Evolutionary conservation across 345 rosid species (phyloP), one percentile per base, ranked within the genome.

Genomic region (Brassica carinata): DNA sequence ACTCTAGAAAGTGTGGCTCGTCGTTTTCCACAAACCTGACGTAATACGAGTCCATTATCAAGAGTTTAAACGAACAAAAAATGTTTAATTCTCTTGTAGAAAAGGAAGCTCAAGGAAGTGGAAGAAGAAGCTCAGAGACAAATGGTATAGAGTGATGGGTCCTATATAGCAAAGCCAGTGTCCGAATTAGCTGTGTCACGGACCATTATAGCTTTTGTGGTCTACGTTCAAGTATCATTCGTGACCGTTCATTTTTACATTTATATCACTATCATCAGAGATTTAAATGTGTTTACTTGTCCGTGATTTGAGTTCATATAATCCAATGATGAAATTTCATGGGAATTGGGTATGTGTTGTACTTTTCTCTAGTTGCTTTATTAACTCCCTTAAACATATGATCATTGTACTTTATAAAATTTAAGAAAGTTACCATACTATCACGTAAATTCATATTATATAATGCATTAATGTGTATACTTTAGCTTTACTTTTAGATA

Each of bases 1-100:
- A 85, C 40, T 90, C 89, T 0, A 92, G 94, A 74, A 90, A 94
- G 81, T 92, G 90, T 17, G 90, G 77, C 85, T 89, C 86, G 26
- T 76, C 62, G 38, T 19, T 75, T 14, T 76, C 85, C 9, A 48
- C 30, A 66, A 73, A 53, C 1, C 84, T 86, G 5, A 76, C 67
- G 79, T 86, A 85, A 65, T 69, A 85, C 69, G 81, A 75, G 74
- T 43, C 75, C 77, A 81, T 76, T 69, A 48, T 15, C 53, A 17
- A 17, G 38, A 55, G 33, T 26, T 26, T 8, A 33, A 5, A 62
- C 10, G 7, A 62, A 62, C n/a, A 5, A 62, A 13, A 6, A 19
- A 17, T 38, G 58, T 55, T n/a, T 26, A 27, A 43, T 51, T 64
- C 53, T 77, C 10, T 11, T 38, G 31, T 0, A 4, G 40, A 36